Conservation (phyloP, 176 grass and related monocot species). For the Triticum turgidum region DNA sequence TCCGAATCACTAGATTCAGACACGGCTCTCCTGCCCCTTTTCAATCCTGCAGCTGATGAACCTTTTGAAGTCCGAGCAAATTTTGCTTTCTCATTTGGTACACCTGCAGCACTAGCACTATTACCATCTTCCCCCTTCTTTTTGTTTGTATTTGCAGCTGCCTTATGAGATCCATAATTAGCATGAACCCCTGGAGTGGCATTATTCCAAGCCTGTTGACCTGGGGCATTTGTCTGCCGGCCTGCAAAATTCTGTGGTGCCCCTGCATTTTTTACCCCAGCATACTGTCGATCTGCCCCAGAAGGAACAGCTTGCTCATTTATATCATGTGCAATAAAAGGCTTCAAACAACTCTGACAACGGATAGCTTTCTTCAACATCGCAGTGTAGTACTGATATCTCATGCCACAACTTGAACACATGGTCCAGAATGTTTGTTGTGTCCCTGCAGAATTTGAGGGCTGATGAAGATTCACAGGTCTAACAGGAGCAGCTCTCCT, state of each 20-base stretch:
- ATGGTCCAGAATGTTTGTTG: conserved; percentile 85
- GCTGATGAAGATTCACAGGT: conserved; percentile 44
- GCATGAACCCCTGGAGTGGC: conserved; percentile 31
- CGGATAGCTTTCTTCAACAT: conserved; percentile 73
- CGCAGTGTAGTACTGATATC: conserved; percentile 78
- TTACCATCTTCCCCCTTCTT: conserved; percentile 26
- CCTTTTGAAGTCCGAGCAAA: conserved; percentile 36
- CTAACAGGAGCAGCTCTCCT: conserved; percentile 39
- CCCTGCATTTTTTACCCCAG: conserved; percentile 43
- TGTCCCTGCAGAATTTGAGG: conserved; percentile 21
- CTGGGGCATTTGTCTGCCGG: conserved; percentile 36
- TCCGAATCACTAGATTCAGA: conserved; percentile 57
- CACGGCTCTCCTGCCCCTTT: conserved; percentile 53
- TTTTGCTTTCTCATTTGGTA: conserved; percentile 42
- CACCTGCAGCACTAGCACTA: conserved; percentile 26
- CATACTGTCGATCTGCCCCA: conserved; percentile 26
- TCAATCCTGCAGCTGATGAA: conserved; percentile 43
- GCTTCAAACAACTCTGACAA: conserved; percentile 83
- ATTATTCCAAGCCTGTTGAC: conserved; percentile 30
- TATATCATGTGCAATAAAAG: conserved; percentile 78
- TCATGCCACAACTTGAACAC: conserved; percentile 72
- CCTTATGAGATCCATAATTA: conserved; percentile 25
- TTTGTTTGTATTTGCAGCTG: conserved; percentile 28
- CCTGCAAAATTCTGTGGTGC: conserved; percentile 38
- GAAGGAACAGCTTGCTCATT: conserved; percentile 47